Evolutionary conservation across 805 yeast species (phyloP).

Genomic region (Candida succiphila): DNA sequence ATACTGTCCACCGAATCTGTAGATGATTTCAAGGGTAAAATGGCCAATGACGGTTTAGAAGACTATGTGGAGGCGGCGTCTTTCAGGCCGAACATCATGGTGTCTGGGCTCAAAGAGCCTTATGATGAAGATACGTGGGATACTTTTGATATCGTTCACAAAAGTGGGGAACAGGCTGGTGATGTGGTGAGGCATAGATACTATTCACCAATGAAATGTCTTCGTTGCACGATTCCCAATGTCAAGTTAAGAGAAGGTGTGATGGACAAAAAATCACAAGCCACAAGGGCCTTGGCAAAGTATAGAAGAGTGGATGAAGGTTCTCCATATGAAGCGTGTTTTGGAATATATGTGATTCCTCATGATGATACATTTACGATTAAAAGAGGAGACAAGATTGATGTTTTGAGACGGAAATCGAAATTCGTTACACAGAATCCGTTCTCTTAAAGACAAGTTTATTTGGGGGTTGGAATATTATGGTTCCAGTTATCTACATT

Average conservation of each 20-base stretch:
- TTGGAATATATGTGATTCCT: constrained; percentile 19
- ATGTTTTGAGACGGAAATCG: constrained; percentile 9
- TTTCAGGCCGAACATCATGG: constrained; percentile 19
- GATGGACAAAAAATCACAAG: constrained; percentile 11
- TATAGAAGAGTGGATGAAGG: constrained; percentile 21
- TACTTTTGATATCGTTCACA: constrained; percentile 11
- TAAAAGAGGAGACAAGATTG: constrained; percentile 15
- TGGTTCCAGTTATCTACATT: neutral
- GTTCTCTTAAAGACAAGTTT: constrained; percentile 4
- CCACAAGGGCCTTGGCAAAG: constrained; percentile 15
- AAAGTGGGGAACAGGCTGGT: neutral
- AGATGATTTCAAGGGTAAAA: constrained; percentile 5
- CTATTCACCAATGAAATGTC: constrained; percentile 17
- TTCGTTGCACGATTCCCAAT: constrained; percentile 20
- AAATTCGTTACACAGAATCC: constrained; percentile 10
- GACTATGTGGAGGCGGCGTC: constrained; percentile 8
- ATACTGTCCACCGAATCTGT: constrained; percentile 15
- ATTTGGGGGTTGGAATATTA: constrained; percentile 1
- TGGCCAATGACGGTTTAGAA: constrained; percentile 5
- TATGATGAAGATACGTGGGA: constrained; percentile 19
- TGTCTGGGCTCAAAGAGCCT: constrained; percentile 9
- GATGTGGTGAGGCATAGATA: constrained; percentile 7
- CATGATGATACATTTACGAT: constrained; percentile 11
- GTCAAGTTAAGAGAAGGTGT: constrained; percentile 12
- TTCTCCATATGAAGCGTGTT: constrained; percentile 13